Conservation (phyloP, 2,329 filamentous ascomycete genomes). For the Parastagonospora avenae region DNA sequence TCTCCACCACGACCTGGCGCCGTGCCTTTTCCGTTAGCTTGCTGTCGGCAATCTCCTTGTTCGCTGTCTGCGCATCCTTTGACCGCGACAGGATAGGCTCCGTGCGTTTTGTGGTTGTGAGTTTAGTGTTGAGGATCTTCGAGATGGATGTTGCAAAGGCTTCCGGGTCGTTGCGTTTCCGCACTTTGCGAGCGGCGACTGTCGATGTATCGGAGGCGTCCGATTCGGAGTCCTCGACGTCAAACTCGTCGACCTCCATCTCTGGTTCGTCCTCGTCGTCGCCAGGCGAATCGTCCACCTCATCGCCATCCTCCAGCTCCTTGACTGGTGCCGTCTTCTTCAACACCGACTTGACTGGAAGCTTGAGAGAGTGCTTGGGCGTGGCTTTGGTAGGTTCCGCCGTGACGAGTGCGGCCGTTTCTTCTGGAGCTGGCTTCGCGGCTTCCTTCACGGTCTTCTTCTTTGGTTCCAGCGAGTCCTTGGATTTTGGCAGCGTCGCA, state of each 20-base stretch:
- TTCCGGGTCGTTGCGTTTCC: constrained; percentile 88
- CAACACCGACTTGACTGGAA: constrained; percentile 24
- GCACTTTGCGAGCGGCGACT: constrained; percentile 54
- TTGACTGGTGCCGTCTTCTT: constrained; percentile 32
- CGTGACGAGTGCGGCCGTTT: not conserved
- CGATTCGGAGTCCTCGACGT: constrained; percentile 44
- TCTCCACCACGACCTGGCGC: constrained; percentile 79
- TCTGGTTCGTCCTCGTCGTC: constrained; percentile 45
- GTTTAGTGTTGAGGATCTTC: constrained; percentile 89
- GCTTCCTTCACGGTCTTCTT: constrained; percentile 20
- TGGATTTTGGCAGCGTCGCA: constrained; percentile 23
- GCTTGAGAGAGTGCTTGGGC: constrained; percentile 28
- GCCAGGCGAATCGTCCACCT: constrained; percentile 8
- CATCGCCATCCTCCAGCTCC: constrained; percentile 19
- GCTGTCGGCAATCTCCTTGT: constrained; percentile 73
- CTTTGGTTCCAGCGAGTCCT: constrained; percentile 22
- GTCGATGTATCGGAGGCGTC: constrained; percentile 43
- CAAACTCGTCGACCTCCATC: constrained; percentile 44
- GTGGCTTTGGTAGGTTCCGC: constrained; percentile 10
- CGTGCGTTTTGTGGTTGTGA: constrained; percentile 77
- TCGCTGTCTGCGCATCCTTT: constrained; percentile 72
- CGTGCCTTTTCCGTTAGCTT: constrained; percentile 82
- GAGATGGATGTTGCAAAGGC: constrained; percentile 93
- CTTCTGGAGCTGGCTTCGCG: constrained; percentile 14
- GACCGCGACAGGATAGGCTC: constrained; percentile 93